These are phyloP conservation scores for Keithomyces neogunnii DNA, from an alignment of 2,329 filamentous ascomycete species.

Conservation along the genomic window DNA sequence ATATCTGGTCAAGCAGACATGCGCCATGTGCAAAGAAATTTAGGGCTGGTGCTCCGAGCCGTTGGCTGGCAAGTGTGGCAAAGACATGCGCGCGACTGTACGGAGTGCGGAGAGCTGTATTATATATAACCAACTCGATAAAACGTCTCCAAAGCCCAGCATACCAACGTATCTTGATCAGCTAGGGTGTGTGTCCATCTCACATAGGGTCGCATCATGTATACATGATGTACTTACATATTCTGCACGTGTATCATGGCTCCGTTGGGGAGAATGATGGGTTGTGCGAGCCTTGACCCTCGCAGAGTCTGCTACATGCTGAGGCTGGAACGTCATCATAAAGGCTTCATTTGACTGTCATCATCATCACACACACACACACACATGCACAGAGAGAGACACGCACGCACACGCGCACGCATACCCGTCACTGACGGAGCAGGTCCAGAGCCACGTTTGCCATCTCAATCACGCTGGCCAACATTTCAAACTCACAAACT, in stretches of 20 bases:
- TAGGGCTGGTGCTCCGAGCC: background rate
- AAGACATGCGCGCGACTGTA: background rate
- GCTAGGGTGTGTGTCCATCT: background rate
- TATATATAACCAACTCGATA: too few species aligned
- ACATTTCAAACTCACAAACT: too few species aligned
- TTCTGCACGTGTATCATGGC: too few species aligned
- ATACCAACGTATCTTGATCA: background rate
- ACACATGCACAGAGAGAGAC: background rate
- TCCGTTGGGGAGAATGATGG: too few species aligned
- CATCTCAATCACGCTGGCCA: too few species aligned
- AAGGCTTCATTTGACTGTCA: background rate
- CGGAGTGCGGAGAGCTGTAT: too few species aligned
- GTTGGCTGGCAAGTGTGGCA: background rate
- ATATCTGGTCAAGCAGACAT: background rate
- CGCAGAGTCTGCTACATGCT: background rate
- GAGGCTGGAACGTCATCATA: background rate
- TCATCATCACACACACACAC: background rate
- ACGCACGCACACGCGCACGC: background rate
- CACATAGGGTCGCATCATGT: background rate
- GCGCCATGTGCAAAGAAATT: background rate
- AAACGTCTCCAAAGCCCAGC: background rate
- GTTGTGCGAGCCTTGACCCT: too few species aligned
- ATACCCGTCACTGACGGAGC: too few species aligned
- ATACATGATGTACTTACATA: background rate
- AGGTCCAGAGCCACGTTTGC: too few species aligned